phyloP scores from a whole-genome alignment of 1,139 yeast species.

The Meyerozyma athensensis region DNA sequence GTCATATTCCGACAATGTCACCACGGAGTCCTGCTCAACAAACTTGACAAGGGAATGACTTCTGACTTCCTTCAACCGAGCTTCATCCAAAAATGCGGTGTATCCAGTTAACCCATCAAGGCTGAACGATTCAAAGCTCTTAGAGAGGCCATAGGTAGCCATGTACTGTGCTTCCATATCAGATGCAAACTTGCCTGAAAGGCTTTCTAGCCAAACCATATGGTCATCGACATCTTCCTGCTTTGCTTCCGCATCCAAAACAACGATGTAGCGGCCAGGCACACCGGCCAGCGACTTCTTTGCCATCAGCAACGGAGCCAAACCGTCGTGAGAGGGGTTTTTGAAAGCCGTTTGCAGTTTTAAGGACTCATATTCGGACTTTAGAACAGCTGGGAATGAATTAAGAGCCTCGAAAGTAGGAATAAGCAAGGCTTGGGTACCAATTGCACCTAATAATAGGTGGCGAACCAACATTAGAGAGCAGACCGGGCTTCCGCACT shows the following conservation, averaged over 20 bases:
- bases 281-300: constrained; percentile 5
- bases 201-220: constrained; percentile 11
- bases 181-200: constrained; percentile 7
- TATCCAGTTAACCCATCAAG: constrained; percentile 24
- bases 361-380: constrained; percentile 3
- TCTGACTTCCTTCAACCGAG: constrained; percentile 22
- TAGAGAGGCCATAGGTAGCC: constrained; percentile 4
- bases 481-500: too few species aligned
- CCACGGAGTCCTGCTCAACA: constrained; percentile 33
- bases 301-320: constrained; percentile 6
- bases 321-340: constrained; percentile 4
- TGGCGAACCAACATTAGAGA: background rate
- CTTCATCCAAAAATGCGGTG: constrained; percentile 29
- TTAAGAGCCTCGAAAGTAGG: constrained; percentile 13
- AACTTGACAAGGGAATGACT: constrained; percentile 28
- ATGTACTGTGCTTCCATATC: constrained; percentile 7
- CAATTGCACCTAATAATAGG: background rate
- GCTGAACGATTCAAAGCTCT: constrained; percentile 5
- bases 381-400: constrained; percentile 11
- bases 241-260: constrained; percentile 27
- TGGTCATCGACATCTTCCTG: constrained; percentile 14
- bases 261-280: constrained; percentile 29
- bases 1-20: constrained; percentile 30
- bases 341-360: constrained; percentile 4
- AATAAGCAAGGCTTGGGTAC: constrained; percentile 14